Evolutionary conservation across 2,329 filamentous ascomycete genomes (phyloP), one percentile per base, ranked within the genome.

Genomic region (Apiospora saccharicola): DNA sequence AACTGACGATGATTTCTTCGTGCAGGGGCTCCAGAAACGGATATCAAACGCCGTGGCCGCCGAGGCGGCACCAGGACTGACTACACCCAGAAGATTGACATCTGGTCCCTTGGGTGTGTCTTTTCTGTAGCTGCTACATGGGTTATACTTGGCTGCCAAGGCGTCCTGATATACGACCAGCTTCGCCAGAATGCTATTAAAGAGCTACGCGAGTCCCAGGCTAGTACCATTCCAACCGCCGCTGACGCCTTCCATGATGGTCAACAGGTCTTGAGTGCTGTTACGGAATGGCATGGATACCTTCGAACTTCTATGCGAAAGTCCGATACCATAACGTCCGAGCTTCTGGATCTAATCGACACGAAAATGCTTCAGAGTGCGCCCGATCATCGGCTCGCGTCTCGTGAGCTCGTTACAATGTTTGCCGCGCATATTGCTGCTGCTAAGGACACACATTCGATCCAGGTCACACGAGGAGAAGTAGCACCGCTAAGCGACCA

Each of bases 101-200:
- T 78, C 0, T 85, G 83, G 83, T 84, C 83, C 2, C 73, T 82
- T 10, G 81, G 80, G 0, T 84, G 83, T 57, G 81, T 84, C 0
- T 74, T 84, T 30, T 84, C 83, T 0, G 74, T 81, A 0, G 79
- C 80, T 5, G 83, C 82, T 1, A 83, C 82, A 0, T 85, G 82
- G 77, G 75, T 81, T 8, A 78, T 82, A 0, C 71, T 83, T 1
- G 83, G 82, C 0, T 57, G 72, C 43, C 70, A 79, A 68, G 82
- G 82, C 3, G 73, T 83, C 4, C 72, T 68, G 1, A 73, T 78
- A 64, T 82, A 77, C 57, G 67, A 75, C 0, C 64, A 74, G 3
- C 12, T 80, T 26, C 73, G 77, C n/a, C 47, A 72, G 70, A 51
- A 44, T 7, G 47, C 70, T 43, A 71, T 71, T 46, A 53, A 49